Base-by-base conservation (phyloP, 78 protist genomes). In the Anaeramoeba ignava region DNA sequence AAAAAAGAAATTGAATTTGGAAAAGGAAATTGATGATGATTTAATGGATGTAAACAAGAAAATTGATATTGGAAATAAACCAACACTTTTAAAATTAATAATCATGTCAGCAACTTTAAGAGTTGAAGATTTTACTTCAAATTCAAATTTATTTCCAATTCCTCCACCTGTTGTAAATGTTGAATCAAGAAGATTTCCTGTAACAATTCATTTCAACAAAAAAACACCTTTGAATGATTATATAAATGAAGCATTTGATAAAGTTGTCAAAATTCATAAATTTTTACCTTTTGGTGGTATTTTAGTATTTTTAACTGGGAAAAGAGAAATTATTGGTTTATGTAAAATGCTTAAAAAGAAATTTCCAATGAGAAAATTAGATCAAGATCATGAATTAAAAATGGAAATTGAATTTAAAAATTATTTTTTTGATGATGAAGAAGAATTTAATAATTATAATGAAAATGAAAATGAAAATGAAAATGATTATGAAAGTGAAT, bases 91-190 rank as follows among this genome's bases (percentile, higher is more conserved):
- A 54, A 93, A 93, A 86, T 86, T 98, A 23, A 41, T 98, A 40
- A 84, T 98, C 92, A 98, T 98, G 99, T 89, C 95, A 0, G 99
- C 99, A 8, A 98, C 99, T 0, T 86, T 97, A 8, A 89, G 96
- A 1, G 93, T 94, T 2, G 90, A 84, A 38, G 96, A 93, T 42
- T 93, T 98, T n/a, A 41, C 87, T 2, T 80, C 40, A 41, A 96
- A 97, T 88, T 2, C 41, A 2, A 33, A 0, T 33, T 83, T 96
- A 39, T 95, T 95, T 82, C 89, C 90, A 0, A 0, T 0, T n/a
- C 78, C 88, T 17, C 95, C 94, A 12, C 91, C 91, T 27, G 91
- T 95, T n/a, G 42, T 93, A 36, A 81, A 87, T 38, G 89, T 95
- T 27, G 91, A 89, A 2, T 83, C 93, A n/a, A 38, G 84, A 38